Base-by-base conservation (phyloP, 129 eudicot species). In the Helichrysum umbraculigerum region DNA sequence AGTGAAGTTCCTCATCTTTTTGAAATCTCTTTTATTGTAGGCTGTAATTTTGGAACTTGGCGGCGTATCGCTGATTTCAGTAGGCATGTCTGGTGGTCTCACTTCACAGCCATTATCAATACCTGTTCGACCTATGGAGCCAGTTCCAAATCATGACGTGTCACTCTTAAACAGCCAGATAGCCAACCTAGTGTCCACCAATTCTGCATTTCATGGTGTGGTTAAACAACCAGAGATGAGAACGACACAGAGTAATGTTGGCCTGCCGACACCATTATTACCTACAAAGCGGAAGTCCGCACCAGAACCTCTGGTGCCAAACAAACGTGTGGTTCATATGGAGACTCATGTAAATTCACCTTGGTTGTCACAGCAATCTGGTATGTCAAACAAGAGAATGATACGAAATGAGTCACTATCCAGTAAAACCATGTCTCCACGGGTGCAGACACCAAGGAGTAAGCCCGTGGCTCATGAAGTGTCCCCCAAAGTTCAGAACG, bases 231-330 rank as follows among this genome's bases (percentile, higher is more conserved):
- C 77, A 65, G 73, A 77, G 10, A 66, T 44, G 61, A 82, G 72
- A 33, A 51, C 22, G 17, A 42, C 72, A 68, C 62, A 19, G 62
- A 16, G 14, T 16, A 57, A 20, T 57, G 29, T 6, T n/a, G 62
- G 28, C 62, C 11, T 16, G 62, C 62, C 33, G 34, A 69, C 73
- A 66, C 22, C 83, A 47, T 68, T 78, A 34, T 37, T 74, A 22
- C 89, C 92, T 47, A 75, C 72, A 25, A 90, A 90, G 61, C 77
- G 96, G 32, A 90, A 87, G 87, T 86, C 92, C 66, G 78, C 83
- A 62, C 57, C 60, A 73, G 90, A 82, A 54, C 75, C 84, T 19
- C 20, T 72, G 7, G 12, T 83, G 66, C 78, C 90, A 44, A 85
- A 79, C 62, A 88, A 91, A 80, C 85, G 91, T 6, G 77, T 73